phyloP scores from a whole-genome alignment of 163 green algal species.

The Chlamydomonas reinhardtii region DNA sequence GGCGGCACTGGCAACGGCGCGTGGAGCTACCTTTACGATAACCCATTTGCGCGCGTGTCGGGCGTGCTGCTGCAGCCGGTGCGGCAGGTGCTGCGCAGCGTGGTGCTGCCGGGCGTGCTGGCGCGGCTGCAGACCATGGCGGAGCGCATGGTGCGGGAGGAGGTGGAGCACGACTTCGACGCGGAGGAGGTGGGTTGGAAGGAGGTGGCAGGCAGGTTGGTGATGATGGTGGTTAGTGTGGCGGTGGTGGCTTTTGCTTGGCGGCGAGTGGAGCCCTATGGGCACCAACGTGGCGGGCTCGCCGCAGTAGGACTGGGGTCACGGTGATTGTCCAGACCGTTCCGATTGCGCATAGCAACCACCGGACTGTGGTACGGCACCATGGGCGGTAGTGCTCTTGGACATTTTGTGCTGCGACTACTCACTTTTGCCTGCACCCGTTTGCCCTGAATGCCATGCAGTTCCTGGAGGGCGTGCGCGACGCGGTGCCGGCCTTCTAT shows the following conservation, averaged over 20 bases:
- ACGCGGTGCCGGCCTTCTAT: constrained; percentile 16
- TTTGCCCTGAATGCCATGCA: background rate
- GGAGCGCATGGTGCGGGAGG: constrained; percentile 25
- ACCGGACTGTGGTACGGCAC: no score
- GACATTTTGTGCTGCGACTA: no score
- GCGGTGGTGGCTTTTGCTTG: no score
- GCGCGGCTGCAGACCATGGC: constrained; percentile 13
- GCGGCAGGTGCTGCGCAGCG: background rate
- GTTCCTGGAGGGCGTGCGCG: constrained; percentile 28
- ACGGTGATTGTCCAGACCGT: background rate
- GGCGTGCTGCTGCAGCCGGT: background rate
- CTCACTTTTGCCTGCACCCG: no score
- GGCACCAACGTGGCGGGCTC: no score
- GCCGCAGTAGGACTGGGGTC: no score
- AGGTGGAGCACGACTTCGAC: constrained; percentile 33
- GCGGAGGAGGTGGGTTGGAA: constrained; percentile 8
- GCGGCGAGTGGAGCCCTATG: no score
- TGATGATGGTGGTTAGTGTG: no score
- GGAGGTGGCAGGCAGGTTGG: no score
- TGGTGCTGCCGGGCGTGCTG: constrained; percentile 6
- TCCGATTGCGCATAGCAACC: background rate
- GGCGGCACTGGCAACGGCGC: no score
- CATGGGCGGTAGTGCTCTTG: no score
- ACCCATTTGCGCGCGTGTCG: background rate
- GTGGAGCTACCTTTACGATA: constrained; percentile 36